Evolutionary conservation across 78 protist species (phyloP).

Genomic region (Dictyostelium brefeldianum): DNA sequence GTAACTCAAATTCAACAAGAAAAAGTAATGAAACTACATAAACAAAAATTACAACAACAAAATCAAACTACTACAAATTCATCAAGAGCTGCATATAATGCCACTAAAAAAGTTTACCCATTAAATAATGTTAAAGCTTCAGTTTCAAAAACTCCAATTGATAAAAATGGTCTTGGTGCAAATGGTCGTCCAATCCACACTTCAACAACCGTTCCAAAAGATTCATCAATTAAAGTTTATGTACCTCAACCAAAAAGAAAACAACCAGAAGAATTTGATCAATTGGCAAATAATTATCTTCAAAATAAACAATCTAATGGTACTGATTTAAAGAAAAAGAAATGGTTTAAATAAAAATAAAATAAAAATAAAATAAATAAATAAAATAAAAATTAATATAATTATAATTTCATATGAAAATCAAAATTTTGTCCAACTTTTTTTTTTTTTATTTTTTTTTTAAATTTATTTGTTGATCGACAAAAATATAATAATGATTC

Average conservation of each 20-base stretch:
- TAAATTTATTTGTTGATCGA: no score
- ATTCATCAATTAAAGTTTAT: not conserved
- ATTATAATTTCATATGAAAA: no score
- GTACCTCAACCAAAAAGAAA: slow-evolving; percentile 2
- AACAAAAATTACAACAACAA: slow-evolving; percentile 3
- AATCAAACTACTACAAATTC: not conserved
- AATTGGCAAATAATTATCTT: slow-evolving; percentile 10
- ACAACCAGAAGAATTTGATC: not conserved
- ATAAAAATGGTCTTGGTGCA: not conserved
- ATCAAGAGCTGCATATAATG: not conserved
- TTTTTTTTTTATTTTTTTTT: no score
- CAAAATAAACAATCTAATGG: not conserved
- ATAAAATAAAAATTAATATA: not conserved
- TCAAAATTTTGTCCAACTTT: no score
- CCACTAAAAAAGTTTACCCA: not conserved
- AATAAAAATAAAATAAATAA: not conserved
- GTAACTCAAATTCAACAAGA: not conserved
- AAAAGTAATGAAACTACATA: slow-evolving; percentile 5
- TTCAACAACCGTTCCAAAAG: slow-evolving; percentile 1
- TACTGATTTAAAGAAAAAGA: not conserved
- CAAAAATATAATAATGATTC: no score
- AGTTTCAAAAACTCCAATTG: not conserved
- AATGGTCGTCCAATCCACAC: slow-evolving; percentile 13
- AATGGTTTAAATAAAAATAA: not conserved
- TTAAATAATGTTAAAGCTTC: not conserved